phyloP scores from a whole-genome alignment of 169 alveolate species.

The Plasmodium relictum region DNA sequence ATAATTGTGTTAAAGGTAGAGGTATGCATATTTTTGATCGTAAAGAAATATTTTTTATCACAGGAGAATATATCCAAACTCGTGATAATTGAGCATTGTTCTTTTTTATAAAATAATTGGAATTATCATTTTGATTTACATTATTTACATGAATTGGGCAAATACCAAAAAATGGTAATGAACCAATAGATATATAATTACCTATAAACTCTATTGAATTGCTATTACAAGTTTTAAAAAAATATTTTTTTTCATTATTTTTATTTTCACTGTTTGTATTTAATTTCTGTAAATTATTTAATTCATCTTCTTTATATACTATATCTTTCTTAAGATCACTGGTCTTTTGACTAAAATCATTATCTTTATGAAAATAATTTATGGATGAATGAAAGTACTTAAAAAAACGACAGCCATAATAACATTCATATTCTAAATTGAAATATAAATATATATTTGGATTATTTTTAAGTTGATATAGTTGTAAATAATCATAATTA shows the following conservation, averaged over 20 bases:
- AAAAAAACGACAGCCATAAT: background rate
- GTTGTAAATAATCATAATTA: background rate
- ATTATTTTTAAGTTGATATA: background rate
- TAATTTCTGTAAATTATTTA: background rate
- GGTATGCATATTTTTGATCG: conserved; percentile 21
- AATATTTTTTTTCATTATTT: background rate
- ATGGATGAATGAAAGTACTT: background rate
- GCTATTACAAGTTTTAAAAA: background rate
- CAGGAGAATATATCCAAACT: conserved; percentile 30
- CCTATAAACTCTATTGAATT: conserved; percentile 21
- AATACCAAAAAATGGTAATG: conserved; percentile 10
- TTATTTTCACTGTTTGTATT: background rate
- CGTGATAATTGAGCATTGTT: conserved; percentile 11
- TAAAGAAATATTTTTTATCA: conserved; percentile 8
- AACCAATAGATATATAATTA: background rate
- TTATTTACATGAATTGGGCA: conserved; percentile 15
- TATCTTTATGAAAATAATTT: background rate
- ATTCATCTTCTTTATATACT: background rate
- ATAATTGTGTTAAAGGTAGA: conserved; percentile 18
- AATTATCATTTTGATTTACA: background rate
- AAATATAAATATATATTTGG: background rate
- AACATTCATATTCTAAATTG: conserved; percentile 1
- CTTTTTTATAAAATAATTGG: conserved; percentile 1
- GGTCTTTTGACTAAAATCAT: background rate
- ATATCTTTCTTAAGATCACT: background rate